A percentile compares a stretch with the other conserved stretches of the same genome.
phyloP scores from a whole-genome alignment of 495 filamentous ascomycete species.

The Viridothelium virens region DNA sequence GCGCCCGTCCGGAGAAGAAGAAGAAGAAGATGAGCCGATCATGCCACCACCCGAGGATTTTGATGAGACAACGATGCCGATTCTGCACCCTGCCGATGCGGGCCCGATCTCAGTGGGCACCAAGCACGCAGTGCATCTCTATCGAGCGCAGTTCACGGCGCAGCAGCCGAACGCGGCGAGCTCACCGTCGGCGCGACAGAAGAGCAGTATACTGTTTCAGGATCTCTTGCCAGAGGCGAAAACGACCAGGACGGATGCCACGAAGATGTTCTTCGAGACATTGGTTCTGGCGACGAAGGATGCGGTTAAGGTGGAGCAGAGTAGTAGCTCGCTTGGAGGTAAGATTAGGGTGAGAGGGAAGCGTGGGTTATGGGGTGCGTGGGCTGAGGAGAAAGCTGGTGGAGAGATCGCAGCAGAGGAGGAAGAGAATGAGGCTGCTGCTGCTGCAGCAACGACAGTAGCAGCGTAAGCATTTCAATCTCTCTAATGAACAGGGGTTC shows the following conservation, averaged over 20 bases:
- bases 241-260: conserved; percentile 78
- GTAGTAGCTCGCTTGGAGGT: conserved; percentile 60
- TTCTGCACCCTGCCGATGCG: conserved; percentile 69
- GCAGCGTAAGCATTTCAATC: background rate
- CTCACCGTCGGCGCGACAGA: conserved; percentile 46
- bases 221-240: conserved; percentile 74
- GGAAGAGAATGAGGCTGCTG: background rate
- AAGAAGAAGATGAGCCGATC: conserved; percentile 29
- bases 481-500: background rate
- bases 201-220: conserved; percentile 65
- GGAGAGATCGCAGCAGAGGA: conserved; percentile 40
- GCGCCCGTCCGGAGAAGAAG: background rate
- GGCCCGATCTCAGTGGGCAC: conserved; percentile 82
- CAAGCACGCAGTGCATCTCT: conserved; percentile 89
- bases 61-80: conserved; percentile 66
- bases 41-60: conserved; percentile 40
- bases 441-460: background rate
- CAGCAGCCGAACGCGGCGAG: conserved; percentile 49
- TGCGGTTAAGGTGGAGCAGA: conserved; percentile 93
- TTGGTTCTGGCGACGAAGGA: conserved; percentile 95
- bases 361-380: conserved; percentile 85
- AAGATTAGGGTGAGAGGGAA: conserved; percentile 76
- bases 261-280: conserved; percentile 98
- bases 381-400: conserved; percentile 79
- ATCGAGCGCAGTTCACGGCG: conserved; percentile 75